These are phyloP conservation scores for Aspergillus pseudoglaucus DNA, from an alignment of 2,329 filamentous ascomycete genomes.

Conservation along the genomic window DNA sequence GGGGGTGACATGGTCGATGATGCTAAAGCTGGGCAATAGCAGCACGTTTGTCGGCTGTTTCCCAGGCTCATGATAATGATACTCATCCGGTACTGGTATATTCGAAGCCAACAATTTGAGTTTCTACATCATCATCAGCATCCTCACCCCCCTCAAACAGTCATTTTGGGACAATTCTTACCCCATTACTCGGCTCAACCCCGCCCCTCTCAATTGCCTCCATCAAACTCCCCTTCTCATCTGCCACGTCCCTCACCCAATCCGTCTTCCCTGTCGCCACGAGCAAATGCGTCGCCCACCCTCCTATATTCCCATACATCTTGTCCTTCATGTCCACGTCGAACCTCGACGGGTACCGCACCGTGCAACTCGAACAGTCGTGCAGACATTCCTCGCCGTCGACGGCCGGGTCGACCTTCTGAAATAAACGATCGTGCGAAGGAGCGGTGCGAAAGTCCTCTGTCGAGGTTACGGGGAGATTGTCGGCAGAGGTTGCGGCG, in stretches of 20 bases:
- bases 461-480: slow-evolving; percentile 15
- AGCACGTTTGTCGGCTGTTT: slow-evolving; percentile 68
- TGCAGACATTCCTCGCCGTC: slow-evolving; percentile 86
- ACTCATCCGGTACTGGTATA: slow-evolving; percentile 68
- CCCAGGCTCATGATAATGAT: slow-evolving; percentile 51
- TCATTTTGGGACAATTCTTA: slow-evolving; percentile 23
- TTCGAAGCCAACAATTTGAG: slow-evolving; percentile 90
- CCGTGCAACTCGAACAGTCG: slow-evolving; percentile 76
- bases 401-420: slow-evolving; percentile 63
- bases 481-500: slow-evolving; percentile 15
- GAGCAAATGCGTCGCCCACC: slow-evolving; percentile 29
- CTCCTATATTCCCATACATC: slow-evolving; percentile 44
- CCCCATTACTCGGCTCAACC: slow-evolving; percentile 60
- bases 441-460: slow-evolving; percentile 44
- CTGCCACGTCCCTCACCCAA: slow-evolving; percentile 29
- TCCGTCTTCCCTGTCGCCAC: slow-evolving; percentile 33
- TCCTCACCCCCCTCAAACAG: no score
- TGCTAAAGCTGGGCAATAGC: slow-evolving; percentile 75
- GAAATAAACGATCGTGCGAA: slow-evolving; percentile 57
- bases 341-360: slow-evolving; percentile 70
- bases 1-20: slow-evolving; percentile 79
- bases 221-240: slow-evolving; percentile 47
- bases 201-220: slow-evolving; percentile 39
- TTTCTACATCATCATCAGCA: slow-evolving; percentile 50
- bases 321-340: slow-evolving; percentile 68